Percentiles rank a stretch among this genome's conserved stretches.
Evolutionary conservation across 768 basidiomycete genomes (phyloP).

Genomic region (Boletus eberwhitei): DNA sequence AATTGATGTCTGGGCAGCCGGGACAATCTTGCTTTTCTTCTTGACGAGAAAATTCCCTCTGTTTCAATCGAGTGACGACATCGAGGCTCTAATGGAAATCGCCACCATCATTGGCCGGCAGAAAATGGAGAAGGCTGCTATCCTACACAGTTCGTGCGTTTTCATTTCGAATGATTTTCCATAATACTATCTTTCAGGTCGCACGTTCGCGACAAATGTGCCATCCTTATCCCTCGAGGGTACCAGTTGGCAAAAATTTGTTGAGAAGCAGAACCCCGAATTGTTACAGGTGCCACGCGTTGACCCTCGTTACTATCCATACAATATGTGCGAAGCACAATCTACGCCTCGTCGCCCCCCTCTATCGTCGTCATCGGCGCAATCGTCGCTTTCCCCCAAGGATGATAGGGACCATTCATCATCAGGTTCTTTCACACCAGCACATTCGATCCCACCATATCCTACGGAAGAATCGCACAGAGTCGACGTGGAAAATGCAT

Average conservation of each 20-base stretch:
- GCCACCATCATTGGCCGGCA: constrained; percentile 79
- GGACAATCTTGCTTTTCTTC: constrained; percentile 90
- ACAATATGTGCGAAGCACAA: constrained; percentile 32
- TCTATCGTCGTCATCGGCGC: constrained; percentile 36
- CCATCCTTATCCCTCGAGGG: constrained; percentile 70
- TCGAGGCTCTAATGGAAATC: constrained; percentile 95
- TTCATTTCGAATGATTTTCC: not conserved
- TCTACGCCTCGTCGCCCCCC: constrained; percentile 20
- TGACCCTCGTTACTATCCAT: constrained; percentile 55
- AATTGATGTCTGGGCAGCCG: constrained; percentile 95
- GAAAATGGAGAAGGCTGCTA: constrained; percentile 81
- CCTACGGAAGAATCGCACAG: constrained; percentile 41
- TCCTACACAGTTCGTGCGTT: constrained; percentile 73
- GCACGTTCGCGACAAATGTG: constrained; percentile 87
- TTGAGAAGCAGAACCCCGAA: constrained; percentile 74
- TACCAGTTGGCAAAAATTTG: constrained; percentile 68
- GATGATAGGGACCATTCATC: constrained; percentile 14
- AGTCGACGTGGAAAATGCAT: constrained; percentile 58
- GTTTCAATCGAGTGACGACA: constrained; percentile 91
- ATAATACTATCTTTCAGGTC: constrained; percentile 49
- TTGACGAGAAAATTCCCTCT: constrained; percentile 89
- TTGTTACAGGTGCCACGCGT: constrained; percentile 50
- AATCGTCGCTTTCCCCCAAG: constrained; percentile 21
- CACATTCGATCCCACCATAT: constrained; percentile 14
- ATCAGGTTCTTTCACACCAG: constrained; percentile 23